Evolutionary conservation across 495 filamentous ascomycete species (phyloP), one percentile per base, ranked within the genome.

Genomic region (Podospora didyma): DNA sequence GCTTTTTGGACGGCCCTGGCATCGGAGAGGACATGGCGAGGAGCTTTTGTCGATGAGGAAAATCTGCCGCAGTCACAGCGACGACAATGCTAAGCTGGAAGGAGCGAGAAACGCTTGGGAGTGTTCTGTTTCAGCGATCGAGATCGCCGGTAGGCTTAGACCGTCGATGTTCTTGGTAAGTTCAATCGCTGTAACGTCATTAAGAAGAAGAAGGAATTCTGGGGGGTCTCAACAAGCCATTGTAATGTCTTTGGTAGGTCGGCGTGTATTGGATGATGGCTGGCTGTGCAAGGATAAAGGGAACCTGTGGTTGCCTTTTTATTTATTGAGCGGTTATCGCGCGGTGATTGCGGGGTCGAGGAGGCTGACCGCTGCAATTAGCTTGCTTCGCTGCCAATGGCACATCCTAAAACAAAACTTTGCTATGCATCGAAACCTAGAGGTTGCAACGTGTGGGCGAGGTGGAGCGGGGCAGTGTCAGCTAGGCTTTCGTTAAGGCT

Each of bases 121-220:
- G n/a, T n/a, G 34, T 37, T 37, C 14, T 37, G 34, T 37, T 7
- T 7, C 7, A 37, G 34, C 7, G 34, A 37, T 37, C 34, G 14
- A 37, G 34, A 37, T 37, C 34, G 34, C 34, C 34, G 34, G 34
- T 37, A 37, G 34, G 34, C 34, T 37, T 14, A 37, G 34, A 37
- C 34, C 34, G 34, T 37, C 34, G 34, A 37, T 7, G 34, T 7
- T 37, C 14, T 37, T 14, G 34, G 34, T 37, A 37, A 37, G 34
- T 14, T 14, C 69, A 14, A 21, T 60, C 7, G 77, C 75, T 6
- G 78, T 37, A 37, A 37, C 34, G 34, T 37, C 34, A 37, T 37
- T 37, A 7, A 37, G 34, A 37, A 37, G 34, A 37, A 37, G 34
- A 37, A 37, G 7, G 34, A 14, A 37, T 37, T 37, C 34, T 37